Evolutionary conservation across 2,329 filamentous ascomycete genomes (phyloP), one percentile per base, ranked within the genome.

Genomic region (Lasiodiplodia gonubiensis): DNA sequence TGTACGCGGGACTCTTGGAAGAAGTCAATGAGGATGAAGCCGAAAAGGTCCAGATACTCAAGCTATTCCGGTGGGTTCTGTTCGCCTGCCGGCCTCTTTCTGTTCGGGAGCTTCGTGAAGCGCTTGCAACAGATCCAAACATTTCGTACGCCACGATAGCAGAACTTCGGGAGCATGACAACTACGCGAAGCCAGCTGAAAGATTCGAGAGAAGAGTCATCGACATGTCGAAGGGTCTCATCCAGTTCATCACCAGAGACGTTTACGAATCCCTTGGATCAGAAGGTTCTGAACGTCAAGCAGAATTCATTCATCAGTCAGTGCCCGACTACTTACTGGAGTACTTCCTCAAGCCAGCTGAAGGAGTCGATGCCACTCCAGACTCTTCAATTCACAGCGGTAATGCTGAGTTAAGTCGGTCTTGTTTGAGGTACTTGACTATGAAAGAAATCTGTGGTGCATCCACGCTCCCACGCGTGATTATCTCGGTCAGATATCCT

Each of bases 301-400:
- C 69, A 0, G 68, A 72, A 18, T 61, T 72, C 25, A 71, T 71
- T 27, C 68, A 71, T 35, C 68, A 71, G 51, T 71, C 68, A 35
- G 70, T 72, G 14, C 66, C 70, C 10, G 68, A 71, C 27, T 70
- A 66, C 48, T 30, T 71, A n/a, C 16, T 42, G 16, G 4, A 42
- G 14, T 42, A 42, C 1, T 42, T 42, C 16, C 14, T 42, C 39
- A 42, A 42, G 6, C 39, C 39, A 42, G 18, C 5, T 1, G 39
- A 42, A 42, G 4, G 2, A 42, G 0, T n/a, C 3, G 39, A 10
- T 18, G 39, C 1, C 6, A 42, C 0, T 8, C 4, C 14, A 7
- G 16, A 3, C 10, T 51, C 48, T 51, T 25, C 48, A 5, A 2
- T 2, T 25, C 21, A 21, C 10, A 10, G n/a, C 14, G 48, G 48